Evolutionary conservation across 2,329 filamentous ascomycete species (phyloP), one percentile per base, ranked within the genome.

Genomic region (Aspergillus brunneoviolaceus): DNA sequence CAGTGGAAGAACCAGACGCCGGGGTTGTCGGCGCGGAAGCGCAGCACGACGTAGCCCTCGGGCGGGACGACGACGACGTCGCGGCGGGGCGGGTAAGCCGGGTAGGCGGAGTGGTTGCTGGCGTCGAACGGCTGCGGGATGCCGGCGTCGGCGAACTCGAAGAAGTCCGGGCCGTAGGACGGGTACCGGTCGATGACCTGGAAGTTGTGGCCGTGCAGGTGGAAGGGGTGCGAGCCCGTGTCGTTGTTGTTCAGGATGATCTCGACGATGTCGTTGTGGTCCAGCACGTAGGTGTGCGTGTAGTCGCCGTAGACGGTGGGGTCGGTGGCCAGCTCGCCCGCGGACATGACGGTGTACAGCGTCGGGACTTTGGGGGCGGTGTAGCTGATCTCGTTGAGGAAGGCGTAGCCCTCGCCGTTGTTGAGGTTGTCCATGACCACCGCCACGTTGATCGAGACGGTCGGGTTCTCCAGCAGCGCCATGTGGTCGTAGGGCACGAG

Each of bases 1-100:
- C 90, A 93, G 75, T 92, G 90, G 77, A 92, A 90, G 4, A 89
- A 74, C 87, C 87, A 90, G 23, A 89, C 79, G 21, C 85, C 77
- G 1, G 77, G 77, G 60, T 79, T 80, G 58, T 79, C 73, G 16
- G 76, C 74, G 23, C 75, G 65, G 63, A 82, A 81, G 0, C 80
- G 69, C 11, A 94, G 70, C 11, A 92, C 85, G 25, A 89, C 82
- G 72, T 89, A 86, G 0, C 90, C 89, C 33, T 85, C 81, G 0
- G 88, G 87, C 21, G 82, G 82, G 0, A 92, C 75, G 1, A 89
- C 83, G 0, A 89, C 74, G 0, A 88, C 90, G 63, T 94, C 90
- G 7, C 90, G 80, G 6, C 88, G 79, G 79, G 90, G 84, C 0
- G 89, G 89, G 2, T 79, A 78, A 7, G 76, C 63, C 0, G 84